Evolutionary conservation across 78 protist genomes (phyloP).

Genomic region (Ministeria vibrans): DNA sequence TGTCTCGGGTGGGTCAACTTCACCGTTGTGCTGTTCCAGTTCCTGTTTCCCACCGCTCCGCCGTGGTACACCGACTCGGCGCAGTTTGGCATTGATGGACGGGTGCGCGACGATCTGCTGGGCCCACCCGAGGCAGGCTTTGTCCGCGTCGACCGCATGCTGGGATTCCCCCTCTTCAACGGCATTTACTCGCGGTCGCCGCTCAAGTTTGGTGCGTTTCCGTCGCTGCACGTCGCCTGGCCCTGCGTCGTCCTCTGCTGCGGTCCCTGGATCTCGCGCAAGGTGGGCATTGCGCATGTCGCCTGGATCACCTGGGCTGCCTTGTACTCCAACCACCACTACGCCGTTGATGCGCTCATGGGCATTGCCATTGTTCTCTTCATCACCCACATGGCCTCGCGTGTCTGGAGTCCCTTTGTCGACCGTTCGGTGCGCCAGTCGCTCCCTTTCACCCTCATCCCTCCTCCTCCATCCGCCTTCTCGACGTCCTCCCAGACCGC

Average conservation of each 20-base stretch:
- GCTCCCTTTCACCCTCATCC: too few species aligned
- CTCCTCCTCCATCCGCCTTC: too few species aligned
- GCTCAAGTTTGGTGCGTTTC: conserved; percentile 13
- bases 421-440: too few species aligned
- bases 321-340: conserved; percentile 9
- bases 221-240: conserved; percentile 10
- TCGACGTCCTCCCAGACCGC: too few species aligned
- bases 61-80: conserved; percentile 10
- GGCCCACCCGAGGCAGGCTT: conserved; percentile 10
- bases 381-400: not conserved
- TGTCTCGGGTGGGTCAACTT: not conserved
- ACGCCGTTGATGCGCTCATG: conserved; percentile 5
- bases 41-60: conserved; percentile 5
- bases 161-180: not conserved
- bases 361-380: not conserved
- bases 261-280: not conserved
- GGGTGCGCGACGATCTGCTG: not conserved
- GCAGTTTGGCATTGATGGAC: not conserved
- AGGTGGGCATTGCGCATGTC: not conserved
- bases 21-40: not conserved
- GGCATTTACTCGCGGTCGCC: not conserved
- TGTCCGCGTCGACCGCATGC: conserved; percentile 4
- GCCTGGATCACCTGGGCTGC: conserved; percentile 6
- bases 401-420: not conserved
- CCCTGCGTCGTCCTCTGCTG: not conserved